These are phyloP conservation scores for Paraurostyla sp. DNA, from an alignment of 73 alveolate genomes.

Conservation along the genomic window DNA sequence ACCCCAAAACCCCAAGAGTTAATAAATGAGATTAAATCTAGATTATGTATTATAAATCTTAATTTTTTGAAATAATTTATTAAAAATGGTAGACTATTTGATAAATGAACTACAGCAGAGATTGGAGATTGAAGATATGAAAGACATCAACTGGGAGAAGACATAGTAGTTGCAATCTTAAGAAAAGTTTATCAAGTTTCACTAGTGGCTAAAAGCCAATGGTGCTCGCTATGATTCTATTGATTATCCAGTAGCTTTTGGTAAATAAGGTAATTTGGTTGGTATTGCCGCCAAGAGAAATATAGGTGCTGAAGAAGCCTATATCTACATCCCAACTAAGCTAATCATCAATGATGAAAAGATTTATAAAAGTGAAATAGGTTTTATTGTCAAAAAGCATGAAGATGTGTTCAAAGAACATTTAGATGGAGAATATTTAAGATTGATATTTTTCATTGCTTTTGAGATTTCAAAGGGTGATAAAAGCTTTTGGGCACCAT, in stretches of 20 bases:
- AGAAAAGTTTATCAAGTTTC: conserved; percentile 61
- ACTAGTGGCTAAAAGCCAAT: conserved; percentile 72
- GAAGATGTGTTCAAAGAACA: conserved; percentile 68
- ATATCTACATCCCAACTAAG: conserved; percentile 64
- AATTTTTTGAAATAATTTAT: too few species aligned
- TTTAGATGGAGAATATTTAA: conserved; percentile 65
- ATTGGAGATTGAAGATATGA: conserved; percentile 52
- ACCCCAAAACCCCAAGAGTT: too few species aligned
- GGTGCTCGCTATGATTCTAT: conserved; percentile 61
- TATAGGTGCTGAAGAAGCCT: conserved; percentile 70
- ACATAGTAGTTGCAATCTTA: conserved; percentile 38
- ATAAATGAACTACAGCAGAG: neutral
- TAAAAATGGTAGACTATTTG: conserved; percentile 53
- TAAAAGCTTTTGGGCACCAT: conserved; percentile 76
- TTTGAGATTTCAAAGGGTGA: conserved; percentile 70
- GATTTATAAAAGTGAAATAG: conserved; percentile 51
- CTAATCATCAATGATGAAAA: conserved; percentile 65
- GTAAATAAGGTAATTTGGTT: conserved; percentile 65
- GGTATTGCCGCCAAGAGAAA: conserved; percentile 71
- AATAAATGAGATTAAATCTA: too few species aligned
- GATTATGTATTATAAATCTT: too few species aligned
- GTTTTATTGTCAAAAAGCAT: conserved; percentile 34
- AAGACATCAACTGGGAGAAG: conserved; percentile 56
- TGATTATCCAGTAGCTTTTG: conserved; percentile 80
- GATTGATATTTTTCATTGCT: conserved; percentile 61